These are phyloP conservation scores for Sugiyamaella marilandica DNA, from an alignment of 805 yeast genomes.

Conservation along the genomic window DNA sequence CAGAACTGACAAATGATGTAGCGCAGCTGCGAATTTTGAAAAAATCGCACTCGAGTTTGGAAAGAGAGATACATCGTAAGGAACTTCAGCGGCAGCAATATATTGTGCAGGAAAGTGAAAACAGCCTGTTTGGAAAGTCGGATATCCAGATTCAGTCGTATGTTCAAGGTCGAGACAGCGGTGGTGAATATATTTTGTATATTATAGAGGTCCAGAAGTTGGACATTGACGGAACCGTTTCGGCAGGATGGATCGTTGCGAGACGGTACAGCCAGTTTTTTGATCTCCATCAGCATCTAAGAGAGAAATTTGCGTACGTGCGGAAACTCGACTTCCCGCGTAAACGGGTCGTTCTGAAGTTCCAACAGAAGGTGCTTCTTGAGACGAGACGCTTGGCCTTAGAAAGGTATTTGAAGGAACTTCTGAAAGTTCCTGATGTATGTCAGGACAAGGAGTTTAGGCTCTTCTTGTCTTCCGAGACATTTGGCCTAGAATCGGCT, in stretches of 20 bases:
- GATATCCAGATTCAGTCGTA: constrained; percentile 38
- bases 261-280: constrained; percentile 82
- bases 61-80: constrained; percentile 66
- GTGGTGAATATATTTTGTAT: constrained; percentile 63
- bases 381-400: constrained; percentile 60
- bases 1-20: constrained; percentile 75
- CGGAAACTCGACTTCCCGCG: constrained; percentile 47
- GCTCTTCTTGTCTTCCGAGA: constrained; percentile 70
- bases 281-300: constrained; percentile 62
- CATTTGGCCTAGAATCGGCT: constrained; percentile 37
- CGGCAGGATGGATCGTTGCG: constrained; percentile 88
- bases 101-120: constrained; percentile 76
- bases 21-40: constrained; percentile 62
- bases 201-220: constrained; percentile 68
- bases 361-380: constrained; percentile 56
- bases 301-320: constrained; percentile 47
- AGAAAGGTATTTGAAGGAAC: constrained; percentile 54
- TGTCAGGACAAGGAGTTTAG: constrained; percentile 72
- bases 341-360: constrained; percentile 59
- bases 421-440: constrained; percentile 60
- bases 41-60: constrained; percentile 62
- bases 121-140: constrained; percentile 56
- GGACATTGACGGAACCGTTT: constrained; percentile 37
- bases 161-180: constrained; percentile 47
- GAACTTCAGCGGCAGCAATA: constrained; percentile 76